Conservation (phyloP, 2,329 filamentous ascomycete species). For the Paecilomyces variotii region DNA sequence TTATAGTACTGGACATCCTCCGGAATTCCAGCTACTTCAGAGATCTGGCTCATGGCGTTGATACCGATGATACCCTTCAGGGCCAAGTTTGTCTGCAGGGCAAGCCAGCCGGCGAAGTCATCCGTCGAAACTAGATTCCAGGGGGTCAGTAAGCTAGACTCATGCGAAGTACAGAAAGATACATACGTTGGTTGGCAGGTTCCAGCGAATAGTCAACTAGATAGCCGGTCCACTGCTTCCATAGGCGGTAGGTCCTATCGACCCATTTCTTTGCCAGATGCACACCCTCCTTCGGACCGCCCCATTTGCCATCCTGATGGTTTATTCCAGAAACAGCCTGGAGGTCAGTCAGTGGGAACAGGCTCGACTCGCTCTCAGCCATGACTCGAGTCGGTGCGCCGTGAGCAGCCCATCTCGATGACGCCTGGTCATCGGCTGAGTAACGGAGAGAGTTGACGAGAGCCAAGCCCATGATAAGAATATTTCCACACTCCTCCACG, state of each 20-base stretch:
- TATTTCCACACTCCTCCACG: conserved; percentile 57
- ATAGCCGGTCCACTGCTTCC: conserved; percentile 72
- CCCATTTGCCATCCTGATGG: conserved; percentile 56
- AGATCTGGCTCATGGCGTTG: conserved; percentile 66
- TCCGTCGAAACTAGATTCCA: conserved; percentile 59
- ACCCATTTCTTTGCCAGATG: conserved; percentile 59
- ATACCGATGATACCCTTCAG: conserved; percentile 79
- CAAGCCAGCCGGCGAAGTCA: conserved; percentile 71
- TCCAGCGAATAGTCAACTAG: conserved; percentile 67
- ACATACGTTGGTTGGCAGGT: conserved; percentile 60
- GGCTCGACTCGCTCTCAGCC: conserved; percentile 16
- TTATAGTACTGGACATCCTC: conserved; percentile 52
- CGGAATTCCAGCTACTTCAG: conserved; percentile 52
- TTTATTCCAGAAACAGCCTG: conserved; percentile 44
- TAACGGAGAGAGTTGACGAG: conserved; percentile 67
- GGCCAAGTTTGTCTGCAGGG: conserved; percentile 73
- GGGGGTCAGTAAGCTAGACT: neutral
- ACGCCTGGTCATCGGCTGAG: conserved; percentile 45
- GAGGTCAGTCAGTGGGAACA: conserved; percentile 43
- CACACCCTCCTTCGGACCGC: conserved; percentile 45
- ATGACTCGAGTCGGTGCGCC: conserved; percentile 18
- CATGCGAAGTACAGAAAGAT: neutral
- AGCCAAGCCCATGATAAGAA: conserved; percentile 75
- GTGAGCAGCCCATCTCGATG: conserved; percentile 51
- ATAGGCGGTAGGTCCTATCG: conserved; percentile 59